phyloP scores from a whole-genome alignment of 371 early-diverging fungal species.

The Circinella minor region DNA sequence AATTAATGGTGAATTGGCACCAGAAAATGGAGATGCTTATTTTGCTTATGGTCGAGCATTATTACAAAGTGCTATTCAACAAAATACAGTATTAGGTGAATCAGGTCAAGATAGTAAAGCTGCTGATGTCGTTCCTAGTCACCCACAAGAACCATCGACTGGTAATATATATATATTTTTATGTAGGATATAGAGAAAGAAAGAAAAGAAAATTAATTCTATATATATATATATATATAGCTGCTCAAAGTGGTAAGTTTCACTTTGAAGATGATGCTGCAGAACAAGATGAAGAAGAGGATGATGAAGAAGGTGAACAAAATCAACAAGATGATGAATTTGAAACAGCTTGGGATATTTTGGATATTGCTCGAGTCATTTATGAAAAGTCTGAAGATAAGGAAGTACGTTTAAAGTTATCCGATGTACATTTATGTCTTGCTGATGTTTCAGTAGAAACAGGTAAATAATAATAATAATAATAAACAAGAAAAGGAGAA shows the following conservation, averaged over 20 bases:
- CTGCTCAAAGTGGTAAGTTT: slow-evolving; percentile 50
- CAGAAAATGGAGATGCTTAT: slow-evolving; percentile 77
- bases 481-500: neutral
- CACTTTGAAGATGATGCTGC: slow-evolving; percentile 54
- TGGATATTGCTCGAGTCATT: slow-evolving; percentile 86
- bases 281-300: slow-evolving; percentile 40
- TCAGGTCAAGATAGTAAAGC: slow-evolving; percentile 32
- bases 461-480: slow-evolving; percentile 37
- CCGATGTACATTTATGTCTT: slow-evolving; percentile 74
- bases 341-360: slow-evolving; percentile 86
- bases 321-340: slow-evolving; percentile 75
- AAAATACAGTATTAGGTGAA: slow-evolving; percentile 71
- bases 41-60: slow-evolving; percentile 83
- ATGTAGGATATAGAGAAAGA: neutral
- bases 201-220: too few species aligned
- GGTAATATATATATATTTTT: slow-evolving; percentile 1
- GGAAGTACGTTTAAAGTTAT: slow-evolving; percentile 66
- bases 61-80: slow-evolving; percentile 76
- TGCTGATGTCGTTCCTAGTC: neutral
- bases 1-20: slow-evolving; percentile 69
- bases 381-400: slow-evolving; percentile 67
- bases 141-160: neutral
- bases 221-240: neutral
- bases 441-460: slow-evolving; percentile 90
- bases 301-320: slow-evolving; percentile 38